Conservation (phyloP, 2,329 filamentous ascomycete genomes). For the Monosporascus sp. region DNA sequence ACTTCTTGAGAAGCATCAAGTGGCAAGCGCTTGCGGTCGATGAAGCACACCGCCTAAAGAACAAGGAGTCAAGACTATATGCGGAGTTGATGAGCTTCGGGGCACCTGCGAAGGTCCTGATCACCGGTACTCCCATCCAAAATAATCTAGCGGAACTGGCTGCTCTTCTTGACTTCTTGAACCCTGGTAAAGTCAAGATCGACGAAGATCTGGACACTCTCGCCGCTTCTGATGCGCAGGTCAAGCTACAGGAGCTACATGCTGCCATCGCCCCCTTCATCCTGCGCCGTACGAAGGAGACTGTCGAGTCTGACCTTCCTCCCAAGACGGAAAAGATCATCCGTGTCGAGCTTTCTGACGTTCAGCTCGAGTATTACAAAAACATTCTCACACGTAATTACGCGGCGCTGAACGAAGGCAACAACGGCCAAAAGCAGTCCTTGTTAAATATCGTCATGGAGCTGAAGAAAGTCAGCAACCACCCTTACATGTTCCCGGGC, state of each 20-base stretch:
- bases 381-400: constrained; percentile 98
- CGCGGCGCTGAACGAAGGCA: constrained; percentile 83
- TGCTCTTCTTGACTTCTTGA: constrained; percentile 91
- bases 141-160: constrained; percentile 93
- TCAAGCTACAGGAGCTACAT: constrained; percentile 82
- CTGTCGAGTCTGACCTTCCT: constrained; percentile 91
- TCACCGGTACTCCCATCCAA: constrained; percentile 95
- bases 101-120: constrained; percentile 81
- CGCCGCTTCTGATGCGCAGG: constrained; percentile 71
- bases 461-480: constrained; percentile 97
- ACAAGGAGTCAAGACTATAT: constrained; percentile 91
- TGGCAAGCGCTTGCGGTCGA: constrained; percentile 98
- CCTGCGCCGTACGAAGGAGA: constrained; percentile 91
- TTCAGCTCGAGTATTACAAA: constrained; percentile 97
- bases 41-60: constrained; percentile 95
- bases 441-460: constrained; percentile 99
- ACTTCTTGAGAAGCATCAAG: constrained; percentile 83
- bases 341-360: constrained; percentile 90
- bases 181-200: constrained; percentile 87
- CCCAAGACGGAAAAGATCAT: constrained; percentile 99
- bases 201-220: constrained; percentile 86
- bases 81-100: constrained; percentile 79
- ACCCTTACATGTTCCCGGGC: constrained; percentile 95
- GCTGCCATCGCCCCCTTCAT: constrained; percentile 89
- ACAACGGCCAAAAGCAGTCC: constrained; percentile 88